Evolutionary conservation across 2,329 filamentous ascomycete species (phyloP).

Genomic region (Clarireedia homoeocarpa): DNA sequence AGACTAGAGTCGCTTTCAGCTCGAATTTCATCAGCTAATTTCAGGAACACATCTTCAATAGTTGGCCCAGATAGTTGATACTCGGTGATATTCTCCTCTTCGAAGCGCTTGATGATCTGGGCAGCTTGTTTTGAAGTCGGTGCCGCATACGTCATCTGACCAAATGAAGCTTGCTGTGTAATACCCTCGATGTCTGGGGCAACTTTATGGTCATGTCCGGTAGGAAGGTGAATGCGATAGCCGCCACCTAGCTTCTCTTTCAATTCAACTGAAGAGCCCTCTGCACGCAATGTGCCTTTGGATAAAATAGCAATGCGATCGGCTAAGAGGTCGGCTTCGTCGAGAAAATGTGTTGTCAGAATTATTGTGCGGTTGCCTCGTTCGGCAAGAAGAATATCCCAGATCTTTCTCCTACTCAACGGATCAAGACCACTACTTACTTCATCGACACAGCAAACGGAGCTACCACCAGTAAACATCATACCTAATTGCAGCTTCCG

Average conservation of each 20-base stretch:
- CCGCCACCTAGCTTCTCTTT: slow-evolving; percentile 78
- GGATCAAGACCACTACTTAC: slow-evolving; percentile 86
- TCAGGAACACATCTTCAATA: slow-evolving; percentile 87
- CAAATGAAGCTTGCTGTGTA: slow-evolving; percentile 52
- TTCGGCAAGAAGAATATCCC: slow-evolving; percentile 86
- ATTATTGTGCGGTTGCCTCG: slow-evolving; percentile 76
- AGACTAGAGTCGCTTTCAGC: slow-evolving; percentile 35
- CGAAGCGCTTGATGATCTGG: slow-evolving; percentile 60
- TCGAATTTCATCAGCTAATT: slow-evolving; percentile 72
- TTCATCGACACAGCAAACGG: slow-evolving; percentile 86
- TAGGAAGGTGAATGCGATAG: slow-evolving; percentile 71
- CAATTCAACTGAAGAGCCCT: slow-evolving; percentile 78
- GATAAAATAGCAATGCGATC: slow-evolving; percentile 86
- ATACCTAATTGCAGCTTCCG: slow-evolving; percentile 86
- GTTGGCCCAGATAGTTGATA: slow-evolving; percentile 85
- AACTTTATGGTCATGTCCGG: slow-evolving; percentile 41
- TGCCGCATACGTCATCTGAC: slow-evolving; percentile 66
- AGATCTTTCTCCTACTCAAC: slow-evolving; percentile 78
- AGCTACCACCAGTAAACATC: slow-evolving; percentile 88
- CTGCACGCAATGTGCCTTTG: slow-evolving; percentile 71
- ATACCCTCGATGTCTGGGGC: slow-evolving; percentile 46
- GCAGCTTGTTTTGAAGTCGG: slow-evolving; percentile 63
- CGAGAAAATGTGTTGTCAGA: slow-evolving; percentile 86
- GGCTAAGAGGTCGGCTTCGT: slow-evolving; percentile 83
- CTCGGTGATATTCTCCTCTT: slow-evolving; percentile 58